Percentiles rank a stretch among this genome's conserved stretches.
Evolutionary conservation across 139 green algal genomes (phyloP).

Genomic region (Haematococcus sp.): DNA sequence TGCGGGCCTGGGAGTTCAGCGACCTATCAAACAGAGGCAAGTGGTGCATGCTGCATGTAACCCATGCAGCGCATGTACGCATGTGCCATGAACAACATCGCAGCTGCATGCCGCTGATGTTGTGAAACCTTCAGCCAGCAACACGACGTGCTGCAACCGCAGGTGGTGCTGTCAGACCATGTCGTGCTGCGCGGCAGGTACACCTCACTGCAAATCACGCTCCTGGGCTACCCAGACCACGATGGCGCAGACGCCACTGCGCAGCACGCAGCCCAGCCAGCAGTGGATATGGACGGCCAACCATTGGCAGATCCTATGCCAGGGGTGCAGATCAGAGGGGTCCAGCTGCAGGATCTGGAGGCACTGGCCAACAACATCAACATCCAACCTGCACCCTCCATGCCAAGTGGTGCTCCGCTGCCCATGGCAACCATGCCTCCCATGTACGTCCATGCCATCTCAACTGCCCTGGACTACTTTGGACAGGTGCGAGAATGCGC

Average conservation of each 20-base stretch:
- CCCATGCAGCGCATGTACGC: background rate
- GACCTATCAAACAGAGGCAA: background rate
- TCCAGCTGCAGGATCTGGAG: too few species aligned
- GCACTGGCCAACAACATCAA: too few species aligned
- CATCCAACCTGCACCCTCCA: too few species aligned
- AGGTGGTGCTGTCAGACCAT: slow-evolving; percentile 12
- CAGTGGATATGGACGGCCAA: background rate
- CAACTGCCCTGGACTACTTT: slow-evolving; percentile 11
- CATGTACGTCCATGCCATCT: background rate
- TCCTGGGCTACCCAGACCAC: slow-evolving; percentile 13
- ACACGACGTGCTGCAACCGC: background rate
- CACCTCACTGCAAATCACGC: slow-evolving; percentile 5
- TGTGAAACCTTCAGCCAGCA: too few species aligned
- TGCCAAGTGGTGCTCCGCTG: too few species aligned
- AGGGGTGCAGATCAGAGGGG: too few species aligned
- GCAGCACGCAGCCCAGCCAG: background rate
- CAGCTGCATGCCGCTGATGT: too few species aligned
- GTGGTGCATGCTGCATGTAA: background rate
- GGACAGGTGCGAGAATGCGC: background rate
- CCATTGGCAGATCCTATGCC: background rate
- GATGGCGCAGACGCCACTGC: slow-evolving; percentile 1
- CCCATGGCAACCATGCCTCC: background rate
- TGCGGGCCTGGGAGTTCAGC: background rate
- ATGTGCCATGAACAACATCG: background rate
- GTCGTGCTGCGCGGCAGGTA: slow-evolving; percentile 15